Evolutionary conservation across 768 basidiomycete species (phyloP), one percentile per base, ranked within the genome.

Genomic region (Cyclocybe aegerita): DNA sequence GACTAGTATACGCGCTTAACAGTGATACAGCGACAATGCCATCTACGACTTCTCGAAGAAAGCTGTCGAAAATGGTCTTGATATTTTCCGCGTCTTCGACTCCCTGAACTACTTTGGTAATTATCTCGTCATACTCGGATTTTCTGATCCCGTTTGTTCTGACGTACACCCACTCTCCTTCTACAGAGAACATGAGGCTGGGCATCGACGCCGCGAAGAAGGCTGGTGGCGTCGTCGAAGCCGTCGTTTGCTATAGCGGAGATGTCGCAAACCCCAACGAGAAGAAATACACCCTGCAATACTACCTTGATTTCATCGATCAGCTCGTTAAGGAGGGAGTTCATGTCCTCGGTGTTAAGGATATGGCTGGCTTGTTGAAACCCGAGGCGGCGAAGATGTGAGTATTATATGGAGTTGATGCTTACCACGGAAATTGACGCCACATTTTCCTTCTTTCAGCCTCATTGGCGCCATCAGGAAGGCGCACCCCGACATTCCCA

Each of bases 11-110:
- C 54, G 66, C 53, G 40, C 15, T 16, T 17, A 46, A 15, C 23
- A 5, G 23, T 23, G 23, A 23, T 23, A 42, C 55, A 93, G 90
- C 29, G 95, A 98, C 69, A 99, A 99, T 61, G 96, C 92, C 50
- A 98, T 99, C 70, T 99, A 99, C 71, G 97, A 97, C 70, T 99
- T 99, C 76, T 97, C 92, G 54, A 96, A 95, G 78, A 96, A 96
- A 69, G 97, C 97, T 16, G 96, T 99, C n/a, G 94, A 98, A 73
- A 97, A 98, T 60, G 97, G 97, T 65, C 82, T 98, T 43, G 97
- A 99, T 71, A 99, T 99, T 67, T 99, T 99, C 90, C 84, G 97
- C 64, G 93, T 99, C 46, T 99, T 99, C 61, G 97, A 99, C 70
- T 98, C 97, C 30, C 75, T 99, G 71, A 99, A 99, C 77, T 99